These are phyloP conservation scores for Solanum megistacrolobum DNA, from an alignment of 257 asterid species.

Conservation along the genomic window DNA sequence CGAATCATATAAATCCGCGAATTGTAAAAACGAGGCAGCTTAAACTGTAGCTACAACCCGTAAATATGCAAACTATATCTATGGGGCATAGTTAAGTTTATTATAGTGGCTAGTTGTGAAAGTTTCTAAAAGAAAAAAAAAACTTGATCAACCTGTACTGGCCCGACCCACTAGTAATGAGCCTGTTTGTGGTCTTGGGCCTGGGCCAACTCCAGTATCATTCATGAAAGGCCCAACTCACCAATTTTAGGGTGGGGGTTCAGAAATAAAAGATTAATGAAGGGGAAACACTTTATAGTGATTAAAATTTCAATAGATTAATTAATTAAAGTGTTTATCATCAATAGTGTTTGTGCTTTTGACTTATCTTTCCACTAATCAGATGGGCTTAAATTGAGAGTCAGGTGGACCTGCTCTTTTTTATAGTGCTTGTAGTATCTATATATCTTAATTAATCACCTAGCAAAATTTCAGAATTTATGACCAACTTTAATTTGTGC, in stretches of 20 bases:
- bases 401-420: background rate
- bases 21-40: too few relatives aligned
- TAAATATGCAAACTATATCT: too few relatives aligned
- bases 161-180: background rate
- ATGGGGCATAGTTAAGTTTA: too few relatives aligned
- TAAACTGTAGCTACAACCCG: too few relatives aligned
- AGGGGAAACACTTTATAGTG: background rate
- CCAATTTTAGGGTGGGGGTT: background rate
- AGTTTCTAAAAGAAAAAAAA: too few relatives aligned
- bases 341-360: background rate
- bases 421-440: background rate
- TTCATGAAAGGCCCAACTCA: background rate
- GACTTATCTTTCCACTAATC: background rate
- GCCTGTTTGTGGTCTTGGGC: background rate
- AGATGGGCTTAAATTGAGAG: background rate
- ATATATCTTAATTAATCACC: background rate
- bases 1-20: too few relatives aligned
- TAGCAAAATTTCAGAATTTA: background rate
- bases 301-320: background rate
- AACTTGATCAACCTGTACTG: background rate
- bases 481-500: background rate
- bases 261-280: background rate
- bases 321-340: background rate
- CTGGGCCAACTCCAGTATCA: too few relatives aligned
- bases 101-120: too few relatives aligned